A percentile compares a stretch with the other conserved stretches of the same genome.
Evolutionary conservation across 2,329 filamentous ascomycete species (phyloP).

Genomic region (Fusarium neocosmosporiellum): DNA sequence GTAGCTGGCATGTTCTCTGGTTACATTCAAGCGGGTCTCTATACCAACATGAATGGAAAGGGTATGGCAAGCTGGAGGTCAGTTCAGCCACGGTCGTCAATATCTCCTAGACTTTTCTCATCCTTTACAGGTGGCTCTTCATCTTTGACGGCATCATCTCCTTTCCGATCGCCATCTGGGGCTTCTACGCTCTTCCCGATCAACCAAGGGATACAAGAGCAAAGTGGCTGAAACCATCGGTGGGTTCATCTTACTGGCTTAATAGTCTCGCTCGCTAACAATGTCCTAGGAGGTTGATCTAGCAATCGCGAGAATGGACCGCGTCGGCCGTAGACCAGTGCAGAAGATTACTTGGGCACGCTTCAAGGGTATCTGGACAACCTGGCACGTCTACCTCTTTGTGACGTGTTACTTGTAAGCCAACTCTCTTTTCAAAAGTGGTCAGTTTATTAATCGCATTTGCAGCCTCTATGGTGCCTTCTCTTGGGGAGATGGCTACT

Average conservation of each 20-base stretch:
- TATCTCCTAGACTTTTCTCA: not conserved
- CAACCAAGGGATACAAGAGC: conserved; percentile 19
- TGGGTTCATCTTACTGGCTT: not conserved
- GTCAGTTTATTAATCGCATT: not conserved
- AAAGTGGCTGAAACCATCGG: conserved; percentile 15
- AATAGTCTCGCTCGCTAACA: not conserved
- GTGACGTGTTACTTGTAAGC: conserved; percentile 19
- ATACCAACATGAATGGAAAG: conserved; percentile 47
- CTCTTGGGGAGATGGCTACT: conserved; percentile 41
- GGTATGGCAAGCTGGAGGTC: conserved; percentile 25
- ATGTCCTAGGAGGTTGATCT: conserved; percentile 7
- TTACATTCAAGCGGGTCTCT: conserved; percentile 52
- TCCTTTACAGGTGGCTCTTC: conserved; percentile 51
- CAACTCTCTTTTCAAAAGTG: accelerated
- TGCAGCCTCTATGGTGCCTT: conserved; percentile 16
- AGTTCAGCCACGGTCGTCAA: not conserved
- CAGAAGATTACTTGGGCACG: conserved; percentile 22
- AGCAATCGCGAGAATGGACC: conserved; percentile 17
- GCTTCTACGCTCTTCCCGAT: conserved; percentile 29
- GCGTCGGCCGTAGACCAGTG: conserved; percentile 9
- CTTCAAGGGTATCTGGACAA: conserved; percentile 20
- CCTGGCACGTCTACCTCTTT: conserved; percentile 26
- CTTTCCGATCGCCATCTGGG: conserved; percentile 28
- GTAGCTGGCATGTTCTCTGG: conserved; percentile 45
- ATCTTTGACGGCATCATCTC: conserved; percentile 48